Evolutionary conservation across 306 rosid species (phyloP), one percentile per base, ranked within the genome.

Genomic region (Begonia fuchsioides): DNA sequence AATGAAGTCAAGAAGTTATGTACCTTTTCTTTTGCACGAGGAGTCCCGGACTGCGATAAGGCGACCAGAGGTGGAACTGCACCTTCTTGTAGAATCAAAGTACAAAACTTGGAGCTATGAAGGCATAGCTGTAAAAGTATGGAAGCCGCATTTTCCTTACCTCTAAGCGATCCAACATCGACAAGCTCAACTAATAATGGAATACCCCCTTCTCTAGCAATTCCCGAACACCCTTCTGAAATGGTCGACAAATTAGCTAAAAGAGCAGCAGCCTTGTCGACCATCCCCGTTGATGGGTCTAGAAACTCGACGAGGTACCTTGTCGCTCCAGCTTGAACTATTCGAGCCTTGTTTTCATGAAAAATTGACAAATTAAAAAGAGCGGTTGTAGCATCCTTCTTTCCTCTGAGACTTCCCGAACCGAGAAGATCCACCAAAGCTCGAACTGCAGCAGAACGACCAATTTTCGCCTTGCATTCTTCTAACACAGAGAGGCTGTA

Each of bases 1-100:
- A 16, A 49, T 43, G n/a, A 17, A 32, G 45, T 10, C n/a, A 5
- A 10, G 14, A n/a, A 41, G 9, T 10, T 55, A n/a, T 56, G 47
- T 61, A 90, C 97, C 97, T 84, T 90, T 67, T 90, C 97, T 68
- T 62, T 84, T 16, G 97, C 95, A 68, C 97, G 79, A 39, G 92
- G 70, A 8, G 93, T 84, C 54, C 97, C 95, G 32, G 78, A 79
- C 61, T 81, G 97, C 32, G 93, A 81, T 53, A 90, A 67, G 60
- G 82, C 95, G 53, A 90, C 97, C 38, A 90, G 62, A 16, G 97
- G 93, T n/a, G 97, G 97, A 15, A 90, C 95, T 7, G 94, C 95
- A 57, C 97, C 97, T 84, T 90, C 97, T 74, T 81, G 95, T 43
- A 90, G 78, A 76, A 90, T 74, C 62, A 90, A 41, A 39, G 75